Base-by-base conservation (phyloP, 2,329 filamentous ascomycete species). In the Cladosporium sphaerospermum region DNA sequence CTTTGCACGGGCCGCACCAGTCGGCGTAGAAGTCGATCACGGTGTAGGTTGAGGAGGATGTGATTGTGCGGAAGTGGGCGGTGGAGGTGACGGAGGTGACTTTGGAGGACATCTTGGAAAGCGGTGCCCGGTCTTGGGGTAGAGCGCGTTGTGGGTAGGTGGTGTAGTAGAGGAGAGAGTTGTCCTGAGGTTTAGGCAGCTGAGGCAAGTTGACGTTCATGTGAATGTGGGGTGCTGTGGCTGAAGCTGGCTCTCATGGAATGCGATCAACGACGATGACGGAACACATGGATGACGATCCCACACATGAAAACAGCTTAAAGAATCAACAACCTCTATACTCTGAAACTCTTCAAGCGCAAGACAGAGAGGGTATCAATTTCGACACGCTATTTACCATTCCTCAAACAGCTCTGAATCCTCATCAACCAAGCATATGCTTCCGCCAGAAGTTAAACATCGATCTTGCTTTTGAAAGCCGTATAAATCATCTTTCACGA, bases 1-100 rank as follows among this genome's bases (percentile, higher is more conserved):
- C 70, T 62, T 78, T 78, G 71, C 78, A 81, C 28, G 78, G 78
- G 2, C 78, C 78, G 63, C 78, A 80, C 78, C 79, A 81, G 58
- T 65, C 63, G 31, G 65, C 64, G 55, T 66, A 66, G 64, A 68
- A 67, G 56, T 68, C 65, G 52, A 68, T 63, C 52, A 68, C 56
- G 16, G 62, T 62, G 57, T 66, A 68, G 36, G 62, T 65, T n/a
- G 62, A 61, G 32, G 62, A 65, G 39, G 61, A 54, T 28, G 62
- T 60, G 50, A 63, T 62, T 42, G 57, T 57, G 45, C 60, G 60
- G 63, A 68, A 65, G 55, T 68, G 66, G 14, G 53, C 41, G n/a
- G 57, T 53, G 19, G 64, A 67, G 44, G 59, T 68, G 23, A 68
- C 59, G 40, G 52, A 42, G 55, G 62, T 61, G 11, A 65, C 63